phyloP scores from a whole-genome alignment of 2,329 filamentous ascomycete genomes.

The Pseudocercospora vitis region DNA sequence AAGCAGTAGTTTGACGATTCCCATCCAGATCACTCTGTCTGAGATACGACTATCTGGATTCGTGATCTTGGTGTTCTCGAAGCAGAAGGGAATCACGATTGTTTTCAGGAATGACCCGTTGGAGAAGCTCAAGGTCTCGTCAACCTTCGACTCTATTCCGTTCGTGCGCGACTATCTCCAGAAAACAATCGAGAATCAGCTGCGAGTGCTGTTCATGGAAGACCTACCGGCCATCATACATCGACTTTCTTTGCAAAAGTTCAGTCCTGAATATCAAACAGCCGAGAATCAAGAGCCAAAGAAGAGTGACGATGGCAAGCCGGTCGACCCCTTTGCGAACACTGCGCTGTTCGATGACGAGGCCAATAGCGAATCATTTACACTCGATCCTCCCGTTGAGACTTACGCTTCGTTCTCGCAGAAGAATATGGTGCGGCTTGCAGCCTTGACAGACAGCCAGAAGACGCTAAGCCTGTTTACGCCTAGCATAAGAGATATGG shows the following conservation, averaged over 20 bases:
- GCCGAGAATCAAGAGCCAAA: conserved; percentile 57
- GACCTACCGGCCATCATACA: conserved; percentile 96
- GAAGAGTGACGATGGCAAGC: conserved; percentile 43
- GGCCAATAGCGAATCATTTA: conserved; percentile 73
- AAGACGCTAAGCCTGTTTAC: conserved; percentile 89
- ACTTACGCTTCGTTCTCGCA: conserved; percentile 90
- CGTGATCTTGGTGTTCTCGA: conserved; percentile 95
- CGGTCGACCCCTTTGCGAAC: conserved; percentile 40
- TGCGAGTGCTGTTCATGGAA: conserved; percentile 95
- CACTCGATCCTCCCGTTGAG: conserved; percentile 76
- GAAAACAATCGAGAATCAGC: conserved; percentile 88
- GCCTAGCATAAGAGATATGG: conserved; percentile 81
- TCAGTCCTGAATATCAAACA: conserved; percentile 81
- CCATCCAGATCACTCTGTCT: conserved; percentile 93
- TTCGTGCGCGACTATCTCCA: conserved; percentile 97
- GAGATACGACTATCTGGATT: conserved; percentile 95
- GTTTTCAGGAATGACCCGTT: conserved; percentile 98
- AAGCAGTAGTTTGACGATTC: conserved; percentile 88
- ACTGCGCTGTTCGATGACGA: conserved; percentile 65
- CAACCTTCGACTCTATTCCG: conserved; percentile 97
- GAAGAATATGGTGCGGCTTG: conserved; percentile 84
- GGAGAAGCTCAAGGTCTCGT: conserved; percentile 96
- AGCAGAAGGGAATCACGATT: conserved; percentile 92
- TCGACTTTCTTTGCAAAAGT: conserved; percentile 80
- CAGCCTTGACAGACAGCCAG: conserved; percentile 81